Percentiles rank a stretch among this genome's conserved stretches.
These are phyloP conservation scores for Alternaria panax DNA, from an alignment of 2,329 filamentous ascomycete species.

Conservation along the genomic window DNA sequence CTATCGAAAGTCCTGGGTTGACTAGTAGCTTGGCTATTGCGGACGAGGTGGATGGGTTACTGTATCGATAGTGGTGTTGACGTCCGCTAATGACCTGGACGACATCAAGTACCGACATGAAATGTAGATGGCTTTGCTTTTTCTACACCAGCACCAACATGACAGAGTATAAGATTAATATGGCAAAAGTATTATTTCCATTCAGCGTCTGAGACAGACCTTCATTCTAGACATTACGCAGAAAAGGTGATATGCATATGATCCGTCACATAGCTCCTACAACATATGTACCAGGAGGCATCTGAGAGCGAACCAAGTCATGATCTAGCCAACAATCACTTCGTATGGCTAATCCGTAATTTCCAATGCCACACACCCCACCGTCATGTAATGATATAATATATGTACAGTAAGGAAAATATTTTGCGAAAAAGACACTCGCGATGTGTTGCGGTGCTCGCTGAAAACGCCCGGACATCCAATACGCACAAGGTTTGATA, in stretches of 20 bases:
- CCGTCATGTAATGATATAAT: constrained; percentile 10
- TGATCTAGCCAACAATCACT: constrained; percentile 18
- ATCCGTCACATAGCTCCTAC: constrained; percentile 9
- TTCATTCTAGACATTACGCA: constrained; percentile 16
- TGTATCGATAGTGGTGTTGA: constrained; percentile 53
- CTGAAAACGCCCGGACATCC: constrained; percentile 7
- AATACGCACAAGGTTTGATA: constrained; percentile 7
- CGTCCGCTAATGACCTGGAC: not conserved
- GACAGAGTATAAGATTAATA: not conserved
- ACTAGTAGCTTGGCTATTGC: constrained; percentile 87
- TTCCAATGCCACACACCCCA: constrained; percentile 5
- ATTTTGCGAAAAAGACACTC: constrained; percentile 6
- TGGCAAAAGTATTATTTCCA: constrained; percentile 4
- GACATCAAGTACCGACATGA: not conserved
- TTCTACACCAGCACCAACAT: not conserved
- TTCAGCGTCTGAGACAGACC: not conserved
- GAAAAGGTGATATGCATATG: constrained; percentile 6
- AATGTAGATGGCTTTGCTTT: not conserved
- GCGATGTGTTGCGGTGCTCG: constrained; percentile 3
- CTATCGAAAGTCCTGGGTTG: constrained; percentile 91
- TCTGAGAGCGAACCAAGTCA: constrained; percentile 22
- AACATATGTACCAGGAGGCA: constrained; percentile 1
- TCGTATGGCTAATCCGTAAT: not conserved
- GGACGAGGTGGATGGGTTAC: constrained; percentile 70
- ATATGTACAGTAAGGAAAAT: constrained; percentile 24